A percentile compares a stretch with the other conserved stretches of the same genome.
These are phyloP conservation scores for Leccinum disarticulatum DNA, from an alignment of 768 basidiomycete genomes.

Conservation along the genomic window DNA sequence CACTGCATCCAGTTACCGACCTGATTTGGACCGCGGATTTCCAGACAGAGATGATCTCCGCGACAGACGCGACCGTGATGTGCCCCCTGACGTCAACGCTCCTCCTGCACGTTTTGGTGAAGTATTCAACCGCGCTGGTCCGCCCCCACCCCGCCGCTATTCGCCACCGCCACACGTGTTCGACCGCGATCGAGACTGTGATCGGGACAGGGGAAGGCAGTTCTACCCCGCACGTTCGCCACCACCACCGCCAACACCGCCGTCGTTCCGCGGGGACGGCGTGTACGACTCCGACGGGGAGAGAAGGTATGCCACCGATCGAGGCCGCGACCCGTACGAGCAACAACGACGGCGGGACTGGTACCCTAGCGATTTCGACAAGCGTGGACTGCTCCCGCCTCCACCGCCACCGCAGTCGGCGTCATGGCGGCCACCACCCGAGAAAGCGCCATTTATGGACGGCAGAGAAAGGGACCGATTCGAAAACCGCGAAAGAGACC, in stretches of 20 bases:
- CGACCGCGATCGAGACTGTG: slow-evolving; percentile 34
- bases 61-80: slow-evolving; percentile 40
- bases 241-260: slow-evolving; percentile 15
- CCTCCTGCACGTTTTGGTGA: slow-evolving; percentile 38
- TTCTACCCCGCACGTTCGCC: slow-evolving; percentile 36
- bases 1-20: slow-evolving; percentile 34
- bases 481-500: slow-evolving; percentile 34
- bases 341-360: slow-evolving; percentile 29
- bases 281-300: slow-evolving; percentile 37
- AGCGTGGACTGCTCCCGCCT: slow-evolving; percentile 23
- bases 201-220: slow-evolving; percentile 28
- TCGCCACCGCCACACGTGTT: slow-evolving; percentile 33
- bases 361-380: slow-evolving; percentile 42
- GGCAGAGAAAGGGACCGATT: slow-evolving; percentile 40
- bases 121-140: slow-evolving; percentile 21
- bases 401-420: slow-evolving; percentile 6
- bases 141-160: slow-evolving; percentile 15
- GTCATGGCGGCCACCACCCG: slow-evolving; percentile 32
- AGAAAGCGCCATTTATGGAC: slow-evolving; percentile 29
- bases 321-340: slow-evolving; percentile 34
- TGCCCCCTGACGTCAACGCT: slow-evolving; percentile 33
- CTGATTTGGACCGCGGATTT: slow-evolving; percentile 38
- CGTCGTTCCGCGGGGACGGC: slow-evolving; percentile 22
- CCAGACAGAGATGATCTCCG: slow-evolving; percentile 29
- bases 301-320: slow-evolving; percentile 31